These are phyloP conservation scores for Leishmania turanica DNA, from an alignment of 208 protist species.

Conservation along the genomic window DNA sequence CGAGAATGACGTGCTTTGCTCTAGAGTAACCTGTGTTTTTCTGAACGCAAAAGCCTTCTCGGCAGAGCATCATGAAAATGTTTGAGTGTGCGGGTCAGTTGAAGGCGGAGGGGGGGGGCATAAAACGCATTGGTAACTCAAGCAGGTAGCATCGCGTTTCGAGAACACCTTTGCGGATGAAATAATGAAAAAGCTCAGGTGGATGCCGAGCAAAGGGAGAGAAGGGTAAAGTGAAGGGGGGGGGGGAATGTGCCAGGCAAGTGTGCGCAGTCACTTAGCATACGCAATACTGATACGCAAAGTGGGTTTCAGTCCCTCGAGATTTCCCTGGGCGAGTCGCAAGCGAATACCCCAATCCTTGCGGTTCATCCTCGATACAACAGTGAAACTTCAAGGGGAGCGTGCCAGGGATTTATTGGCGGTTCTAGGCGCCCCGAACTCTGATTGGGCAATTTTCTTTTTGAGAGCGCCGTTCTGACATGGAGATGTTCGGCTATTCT, in stretches of 20 bases:
- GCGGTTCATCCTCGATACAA: not conserved
- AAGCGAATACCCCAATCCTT: not conserved
- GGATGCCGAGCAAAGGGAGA: not conserved
- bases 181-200: not conserved
- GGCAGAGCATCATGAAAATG: not conserved
- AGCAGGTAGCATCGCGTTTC: not conserved
- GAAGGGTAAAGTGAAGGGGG: not conserved
- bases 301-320: not conserved
- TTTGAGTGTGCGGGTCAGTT: not conserved
- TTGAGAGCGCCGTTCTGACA: not conserved
- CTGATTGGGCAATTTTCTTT: not conserved
- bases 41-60: not conserved
- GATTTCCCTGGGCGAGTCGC: not conserved
- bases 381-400: not conserved
- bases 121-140: not conserved
- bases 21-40: not conserved
- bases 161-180: not conserved
- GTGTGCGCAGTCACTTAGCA: not conserved
- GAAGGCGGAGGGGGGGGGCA: not conserved
- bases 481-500: not conserved
- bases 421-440: too few species aligned
- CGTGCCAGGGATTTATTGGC: not conserved
- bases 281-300: not conserved
- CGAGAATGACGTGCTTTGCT: not conserved
- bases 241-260: not conserved